Percentiles rank a stretch among this genome's conserved stretches.
These are phyloP conservation scores for Paradendryphiella salina DNA, from an alignment of 2,329 filamentous ascomycete genomes.

Conservation along the genomic window DNA sequence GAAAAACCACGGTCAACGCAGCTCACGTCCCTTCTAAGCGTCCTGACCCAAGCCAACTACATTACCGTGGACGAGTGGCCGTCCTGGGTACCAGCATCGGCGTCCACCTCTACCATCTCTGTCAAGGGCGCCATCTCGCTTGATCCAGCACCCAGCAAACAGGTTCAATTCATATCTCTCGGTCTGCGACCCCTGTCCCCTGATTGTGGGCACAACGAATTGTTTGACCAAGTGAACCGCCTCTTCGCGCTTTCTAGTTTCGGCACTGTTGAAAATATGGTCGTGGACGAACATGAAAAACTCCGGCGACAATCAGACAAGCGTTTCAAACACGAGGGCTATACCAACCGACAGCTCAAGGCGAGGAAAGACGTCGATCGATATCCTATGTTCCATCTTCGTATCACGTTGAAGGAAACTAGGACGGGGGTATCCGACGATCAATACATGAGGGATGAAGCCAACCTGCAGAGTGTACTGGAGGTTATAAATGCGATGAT, in stretches of 20 bases:
- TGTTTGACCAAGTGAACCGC: slow-evolving; percentile 79
- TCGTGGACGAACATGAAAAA: slow-evolving; percentile 45
- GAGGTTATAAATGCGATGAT: slow-evolving; percentile 71
- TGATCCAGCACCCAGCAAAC: slow-evolving; percentile 69
- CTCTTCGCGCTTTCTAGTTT: slow-evolving; percentile 78
- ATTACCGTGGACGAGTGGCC: slow-evolving; percentile 56
- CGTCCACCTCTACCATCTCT: slow-evolving; percentile 62
- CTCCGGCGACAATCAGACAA: slow-evolving; percentile 45
- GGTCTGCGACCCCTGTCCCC: slow-evolving; percentile 68
- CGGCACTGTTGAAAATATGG: slow-evolving; percentile 60
- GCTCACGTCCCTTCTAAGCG: slow-evolving; percentile 28
- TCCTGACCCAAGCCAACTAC: slow-evolving; percentile 69
- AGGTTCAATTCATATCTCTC: slow-evolving; percentile 78
- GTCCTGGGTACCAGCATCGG: slow-evolving; percentile 72
- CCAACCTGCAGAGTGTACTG: slow-evolving; percentile 57
- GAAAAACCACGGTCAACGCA: slow-evolving; percentile 21
- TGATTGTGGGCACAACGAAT: slow-evolving; percentile 60
- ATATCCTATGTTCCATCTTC: slow-evolving; percentile 89
- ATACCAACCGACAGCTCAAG: slow-evolving; percentile 58
- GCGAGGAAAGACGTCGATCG: slow-evolving; percentile 70
- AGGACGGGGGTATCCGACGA: slow-evolving; percentile 22
- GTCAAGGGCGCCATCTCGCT: slow-evolving; percentile 74
- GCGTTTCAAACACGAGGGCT: slow-evolving; percentile 53
- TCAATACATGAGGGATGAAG: slow-evolving; percentile 27
- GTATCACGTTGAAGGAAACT: slow-evolving; percentile 55